A percentile compares a stretch with the other conserved stretches of the same genome.
Evolutionary conservation across 768 basidiomycete species (phyloP).

Genomic region (Kwoniella europaea): DNA sequence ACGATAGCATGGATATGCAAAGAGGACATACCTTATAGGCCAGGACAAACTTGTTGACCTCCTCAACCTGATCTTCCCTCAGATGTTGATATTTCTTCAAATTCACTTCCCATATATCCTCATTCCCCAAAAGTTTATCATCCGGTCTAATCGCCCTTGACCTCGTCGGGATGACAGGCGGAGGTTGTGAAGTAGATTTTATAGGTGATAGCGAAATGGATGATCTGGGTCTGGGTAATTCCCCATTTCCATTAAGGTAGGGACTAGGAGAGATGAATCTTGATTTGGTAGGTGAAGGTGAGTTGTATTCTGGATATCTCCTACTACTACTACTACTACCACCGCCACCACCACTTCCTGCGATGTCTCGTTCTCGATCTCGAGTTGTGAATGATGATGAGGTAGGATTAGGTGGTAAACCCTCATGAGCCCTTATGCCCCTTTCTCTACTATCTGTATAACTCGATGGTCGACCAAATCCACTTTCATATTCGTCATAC

Average conservation of each 20-base stretch:
- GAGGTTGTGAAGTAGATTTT: neutral
- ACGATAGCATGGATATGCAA: no score
- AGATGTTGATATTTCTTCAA: conserved; percentile 40
- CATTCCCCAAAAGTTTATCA: conserved; percentile 34
- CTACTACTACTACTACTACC: neutral
- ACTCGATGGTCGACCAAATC: conserved; percentile 1
- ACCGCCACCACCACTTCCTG: neutral
- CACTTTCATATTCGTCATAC: conserved; percentile 23
- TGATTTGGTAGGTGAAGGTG: conserved; percentile 4
- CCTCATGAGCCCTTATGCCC: conserved; percentile 4
- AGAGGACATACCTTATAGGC: conserved; percentile 21
- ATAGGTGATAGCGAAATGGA: conserved; percentile 8
- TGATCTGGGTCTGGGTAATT: neutral
- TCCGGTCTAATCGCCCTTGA: conserved; percentile 25
- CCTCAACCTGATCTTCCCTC: conserved; percentile 41
- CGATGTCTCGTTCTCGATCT: neutral
- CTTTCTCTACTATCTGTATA: neutral
- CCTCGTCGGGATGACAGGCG: neutral
- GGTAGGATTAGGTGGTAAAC: conserved; percentile 8
- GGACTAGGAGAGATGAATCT: conserved; percentile 10
- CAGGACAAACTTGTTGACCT: conserved; percentile 25
- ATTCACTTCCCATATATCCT: conserved; percentile 45
- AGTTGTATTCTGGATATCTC: neutral
- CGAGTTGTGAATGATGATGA: neutral
- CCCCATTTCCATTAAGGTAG: conserved; percentile 4